These are phyloP conservation scores for Pseudogymnoascus sp. DNA, from an alignment of 2,329 filamentous ascomycete species.

Conservation along the genomic window DNA sequence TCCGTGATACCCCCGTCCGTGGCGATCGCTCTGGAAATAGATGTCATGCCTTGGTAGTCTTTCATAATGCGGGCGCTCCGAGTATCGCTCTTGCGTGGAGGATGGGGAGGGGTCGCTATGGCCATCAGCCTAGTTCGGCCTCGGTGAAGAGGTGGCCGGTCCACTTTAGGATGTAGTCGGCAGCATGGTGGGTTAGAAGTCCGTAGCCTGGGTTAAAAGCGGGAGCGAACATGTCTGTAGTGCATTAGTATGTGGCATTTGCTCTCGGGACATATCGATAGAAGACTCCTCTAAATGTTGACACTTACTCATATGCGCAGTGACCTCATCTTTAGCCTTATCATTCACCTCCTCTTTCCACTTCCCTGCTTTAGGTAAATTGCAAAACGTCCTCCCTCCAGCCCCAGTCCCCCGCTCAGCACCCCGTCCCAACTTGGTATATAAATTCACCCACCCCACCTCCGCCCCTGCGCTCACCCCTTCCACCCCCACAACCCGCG, in stretches of 20 bases:
- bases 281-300: background rate
- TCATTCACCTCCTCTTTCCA: constrained; percentile 74
- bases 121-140: background rate
- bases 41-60: background rate
- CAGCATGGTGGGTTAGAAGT: background rate
- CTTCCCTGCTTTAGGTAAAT: constrained; percentile 54
- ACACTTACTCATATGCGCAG: constrained; percentile 64
- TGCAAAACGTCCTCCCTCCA: constrained; percentile 71
- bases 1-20: constrained; percentile 7
- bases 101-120: background rate
- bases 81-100: background rate
- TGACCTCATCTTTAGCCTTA: constrained; percentile 65
- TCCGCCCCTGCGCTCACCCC: constrained; percentile 53
- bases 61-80: background rate
- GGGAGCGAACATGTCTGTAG: background rate
- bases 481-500: constrained; percentile 61
- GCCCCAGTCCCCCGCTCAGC: constrained; percentile 51
- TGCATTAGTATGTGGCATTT: background rate
- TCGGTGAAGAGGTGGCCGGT: background rate
- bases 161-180: background rate
- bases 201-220: background rate
- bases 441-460: constrained; percentile 77
- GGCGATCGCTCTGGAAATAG: constrained; percentile 10
- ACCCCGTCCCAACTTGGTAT: constrained; percentile 70
- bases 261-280: background rate